These are phyloP conservation scores for Daedalea quercina DNA, from an alignment of 768 basidiomycete species.

Conservation along the genomic window DNA sequence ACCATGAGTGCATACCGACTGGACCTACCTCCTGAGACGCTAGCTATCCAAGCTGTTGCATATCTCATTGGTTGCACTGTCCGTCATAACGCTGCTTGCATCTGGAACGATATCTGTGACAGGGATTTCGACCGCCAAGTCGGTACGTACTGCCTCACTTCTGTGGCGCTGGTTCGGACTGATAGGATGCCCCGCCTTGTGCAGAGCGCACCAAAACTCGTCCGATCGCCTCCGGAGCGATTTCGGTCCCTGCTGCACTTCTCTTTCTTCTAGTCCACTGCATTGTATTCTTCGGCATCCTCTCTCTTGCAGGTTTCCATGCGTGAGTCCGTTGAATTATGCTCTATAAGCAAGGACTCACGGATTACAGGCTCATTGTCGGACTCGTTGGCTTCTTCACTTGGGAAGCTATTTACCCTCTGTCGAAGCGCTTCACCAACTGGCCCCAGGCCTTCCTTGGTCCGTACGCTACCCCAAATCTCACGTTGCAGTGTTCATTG, in stretches of 20 bases:
- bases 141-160: slow-evolving; percentile 19
- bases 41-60: slow-evolving; percentile 5
- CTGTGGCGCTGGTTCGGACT: background rate
- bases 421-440: slow-evolving; percentile 48
- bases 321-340: slow-evolving; percentile 1
- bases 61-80: slow-evolving; percentile 17
- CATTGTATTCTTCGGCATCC: slow-evolving; percentile 3
- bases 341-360: no score
- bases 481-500: background rate
- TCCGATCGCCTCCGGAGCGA: slow-evolving; percentile 26
- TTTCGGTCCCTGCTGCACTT: slow-evolving; percentile 26
- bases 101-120: slow-evolving; percentile 22
- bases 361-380: slow-evolving; percentile 2
- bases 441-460: slow-evolving; percentile 63
- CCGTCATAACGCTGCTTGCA: slow-evolving; percentile 16
- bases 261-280: slow-evolving; percentile 16
- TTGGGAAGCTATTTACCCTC: slow-evolving; percentile 31
- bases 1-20: slow-evolving; percentile 15
- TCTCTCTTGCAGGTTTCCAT: slow-evolving; percentile 9
- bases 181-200: background rate
- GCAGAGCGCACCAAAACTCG: slow-evolving; percentile 29
- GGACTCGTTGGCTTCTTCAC: slow-evolving; percentile 16
- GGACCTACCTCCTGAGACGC: slow-evolving; percentile 3
- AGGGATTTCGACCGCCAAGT: slow-evolving; percentile 29
- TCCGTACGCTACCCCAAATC: background rate